phyloP scores from a whole-genome alignment of 176 grass and related monocot genomes.

The Luzula sylvatica region DNA sequence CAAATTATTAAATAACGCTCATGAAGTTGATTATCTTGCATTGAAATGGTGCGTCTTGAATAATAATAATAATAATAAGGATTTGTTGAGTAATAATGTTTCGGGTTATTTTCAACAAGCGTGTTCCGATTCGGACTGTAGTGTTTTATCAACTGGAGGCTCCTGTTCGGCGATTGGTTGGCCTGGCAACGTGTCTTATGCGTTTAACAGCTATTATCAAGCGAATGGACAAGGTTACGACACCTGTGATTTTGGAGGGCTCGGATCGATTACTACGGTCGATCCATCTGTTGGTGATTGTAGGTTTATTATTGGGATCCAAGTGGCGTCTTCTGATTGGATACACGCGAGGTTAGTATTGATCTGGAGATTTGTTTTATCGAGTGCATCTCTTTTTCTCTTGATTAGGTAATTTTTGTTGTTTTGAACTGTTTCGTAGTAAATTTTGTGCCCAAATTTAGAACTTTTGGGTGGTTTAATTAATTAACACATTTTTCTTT shows the following conservation, averaged over 20 bases:
- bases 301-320: constrained; percentile 52
- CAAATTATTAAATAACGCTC: constrained; percentile 44
- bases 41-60: constrained; percentile 86
- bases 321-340: constrained; percentile 33
- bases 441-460: constrained; percentile 8
- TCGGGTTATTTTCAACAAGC: constrained; percentile 42
- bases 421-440: neutral
- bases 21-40: constrained; percentile 58
- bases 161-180: constrained; percentile 59
- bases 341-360: constrained; percentile 13
- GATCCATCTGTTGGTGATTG: constrained; percentile 78
- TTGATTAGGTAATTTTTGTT: constrained; percentile 2
- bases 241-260: constrained; percentile 58
- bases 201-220: constrained; percentile 90
- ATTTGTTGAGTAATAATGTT: constrained; percentile 38
- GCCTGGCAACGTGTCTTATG: constrained; percentile 85
- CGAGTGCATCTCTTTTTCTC: neutral
- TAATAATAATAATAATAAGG: constrained; percentile 35
- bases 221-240: constrained; percentile 63
- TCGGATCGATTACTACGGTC: constrained; percentile 80
- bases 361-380: constrained; percentile 17
- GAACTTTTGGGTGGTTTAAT: neutral
- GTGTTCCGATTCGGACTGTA: constrained; percentile 68
- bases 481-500: no score
- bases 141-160: constrained; percentile 52